These are phyloP conservation scores for Neonectria sp. DNA, from an alignment of 2,329 filamentous ascomycete genomes.

Conservation along the genomic window DNA sequence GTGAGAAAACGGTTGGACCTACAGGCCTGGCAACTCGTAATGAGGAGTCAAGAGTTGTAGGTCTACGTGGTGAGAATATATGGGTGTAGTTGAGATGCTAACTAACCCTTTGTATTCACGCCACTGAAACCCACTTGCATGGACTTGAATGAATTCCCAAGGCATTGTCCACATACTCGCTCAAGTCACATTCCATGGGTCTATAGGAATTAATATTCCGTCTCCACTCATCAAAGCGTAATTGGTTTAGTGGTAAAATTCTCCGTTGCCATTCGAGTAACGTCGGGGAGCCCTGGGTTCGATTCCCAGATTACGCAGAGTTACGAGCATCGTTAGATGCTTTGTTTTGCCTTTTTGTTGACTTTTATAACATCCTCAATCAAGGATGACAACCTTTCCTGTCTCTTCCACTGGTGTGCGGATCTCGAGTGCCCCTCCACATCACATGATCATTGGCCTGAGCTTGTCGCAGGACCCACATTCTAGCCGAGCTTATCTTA, in stretches of 20 bases:
- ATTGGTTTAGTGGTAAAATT: constrained; percentile 11
- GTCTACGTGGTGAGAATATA: no score
- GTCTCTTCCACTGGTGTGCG: background rate
- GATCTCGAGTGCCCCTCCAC: constrained; percentile 27
- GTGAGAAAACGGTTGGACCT: no score
- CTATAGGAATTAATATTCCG: background rate
- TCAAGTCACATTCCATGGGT: background rate
- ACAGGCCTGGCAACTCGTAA: no score
- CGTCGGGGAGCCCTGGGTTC: constrained; percentile 6
- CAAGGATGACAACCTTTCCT: no score
- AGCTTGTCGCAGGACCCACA: background rate
- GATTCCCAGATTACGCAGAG: constrained; percentile 10
- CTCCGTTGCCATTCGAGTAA: constrained; percentile 6
- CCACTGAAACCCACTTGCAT: no score
- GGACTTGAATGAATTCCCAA: no score
- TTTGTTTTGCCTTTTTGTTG: background rate
- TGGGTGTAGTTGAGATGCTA: no score
- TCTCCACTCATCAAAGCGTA: background rate
- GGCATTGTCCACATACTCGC: no score
- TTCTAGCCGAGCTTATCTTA: constrained; percentile 41
- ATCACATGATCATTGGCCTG: constrained; percentile 35
- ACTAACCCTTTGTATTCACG: no score
- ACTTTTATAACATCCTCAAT: no score
- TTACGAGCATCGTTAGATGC: background rate
- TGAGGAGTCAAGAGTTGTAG: no score